These are phyloP conservation scores for Aspergillus flavus DNA, from an alignment of 2,329 filamentous ascomycete species.

Conservation along the genomic window DNA sequence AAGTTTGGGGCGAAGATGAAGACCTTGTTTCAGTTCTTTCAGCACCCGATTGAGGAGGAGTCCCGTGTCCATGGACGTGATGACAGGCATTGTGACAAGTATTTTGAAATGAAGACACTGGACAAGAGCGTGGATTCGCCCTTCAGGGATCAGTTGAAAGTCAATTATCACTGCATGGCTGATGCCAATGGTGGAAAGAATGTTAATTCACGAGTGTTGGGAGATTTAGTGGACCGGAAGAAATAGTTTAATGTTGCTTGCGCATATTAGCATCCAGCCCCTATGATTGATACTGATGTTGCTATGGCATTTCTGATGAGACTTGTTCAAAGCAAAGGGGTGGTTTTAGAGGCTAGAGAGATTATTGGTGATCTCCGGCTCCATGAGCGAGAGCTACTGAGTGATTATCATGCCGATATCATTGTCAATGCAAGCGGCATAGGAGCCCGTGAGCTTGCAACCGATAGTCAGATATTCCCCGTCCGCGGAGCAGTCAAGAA, in stretches of 20 bases:
- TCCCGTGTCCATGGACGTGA: background rate
- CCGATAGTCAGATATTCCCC: background rate
- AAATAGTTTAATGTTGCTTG: background rate
- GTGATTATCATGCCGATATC: background rate
- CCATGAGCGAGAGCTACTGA: background rate
- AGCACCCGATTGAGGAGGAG: background rate
- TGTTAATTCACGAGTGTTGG: background rate
- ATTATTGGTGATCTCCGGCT: background rate
- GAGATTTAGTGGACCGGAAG: background rate
- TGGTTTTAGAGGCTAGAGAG: background rate
- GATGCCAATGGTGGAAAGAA: background rate
- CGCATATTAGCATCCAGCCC: background rate
- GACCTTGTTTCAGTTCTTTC: slow-evolving; percentile 4
- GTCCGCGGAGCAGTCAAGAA: background rate
- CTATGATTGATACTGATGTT: background rate
- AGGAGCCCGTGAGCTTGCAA: background rate
- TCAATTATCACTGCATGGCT: background rate
- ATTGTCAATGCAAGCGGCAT: slow-evolving; percentile 2
- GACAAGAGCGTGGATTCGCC: background rate
- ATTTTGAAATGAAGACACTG: background rate
- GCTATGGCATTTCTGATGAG: background rate
- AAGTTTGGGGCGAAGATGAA: slow-evolving; percentile 5
- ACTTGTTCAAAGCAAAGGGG: background rate
- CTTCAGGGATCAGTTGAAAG: background rate
- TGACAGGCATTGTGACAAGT: background rate